These are phyloP conservation scores for Fusarium coffeatum DNA, from an alignment of 2,329 filamentous ascomycete genomes.

Conservation along the genomic window DNA sequence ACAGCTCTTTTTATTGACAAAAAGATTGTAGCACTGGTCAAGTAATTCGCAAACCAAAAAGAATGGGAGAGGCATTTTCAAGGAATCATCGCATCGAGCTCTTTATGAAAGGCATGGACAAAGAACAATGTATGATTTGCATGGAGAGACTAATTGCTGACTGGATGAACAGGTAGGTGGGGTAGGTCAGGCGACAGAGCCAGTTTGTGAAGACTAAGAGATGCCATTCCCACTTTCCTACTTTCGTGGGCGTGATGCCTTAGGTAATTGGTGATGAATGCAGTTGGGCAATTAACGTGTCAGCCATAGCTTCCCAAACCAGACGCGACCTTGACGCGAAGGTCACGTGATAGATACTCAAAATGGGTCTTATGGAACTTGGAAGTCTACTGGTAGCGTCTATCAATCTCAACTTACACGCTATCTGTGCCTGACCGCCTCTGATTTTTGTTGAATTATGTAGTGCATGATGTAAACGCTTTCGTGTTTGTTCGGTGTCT, in stretches of 20 bases:
- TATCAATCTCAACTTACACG: neutral
- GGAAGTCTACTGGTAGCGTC: neutral
- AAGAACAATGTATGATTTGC: neutral
- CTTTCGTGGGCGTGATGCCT: slow-evolving; percentile 10
- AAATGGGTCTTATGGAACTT: neutral
- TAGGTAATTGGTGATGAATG: slow-evolving; percentile 11
- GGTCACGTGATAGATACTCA: slow-evolving; percentile 48
- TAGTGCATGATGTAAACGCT: neutral
- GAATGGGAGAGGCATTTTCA: slow-evolving; percentile 74
- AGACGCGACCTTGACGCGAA: slow-evolving; percentile 46
- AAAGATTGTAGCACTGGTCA: slow-evolving; percentile 69
- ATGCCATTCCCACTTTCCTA: slow-evolving; percentile 12
- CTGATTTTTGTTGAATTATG: neutral
- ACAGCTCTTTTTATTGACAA: slow-evolving; percentile 49
- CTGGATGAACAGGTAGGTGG: neutral
- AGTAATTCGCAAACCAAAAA: slow-evolving; percentile 79
- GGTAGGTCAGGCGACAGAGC: slow-evolving; percentile 27
- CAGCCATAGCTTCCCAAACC: slow-evolving; percentile 26
- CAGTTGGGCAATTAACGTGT: slow-evolving; percentile 43
- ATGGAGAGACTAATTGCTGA: neutral
- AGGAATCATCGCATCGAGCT: slow-evolving; percentile 10
- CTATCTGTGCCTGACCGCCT: slow-evolving; percentile 4
- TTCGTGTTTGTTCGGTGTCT: neutral
- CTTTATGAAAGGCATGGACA: neutral
- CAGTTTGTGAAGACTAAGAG: neutral